phyloP scores from a whole-genome alignment of 768 basidiomycete genomes.

The Russula sp. region DNA sequence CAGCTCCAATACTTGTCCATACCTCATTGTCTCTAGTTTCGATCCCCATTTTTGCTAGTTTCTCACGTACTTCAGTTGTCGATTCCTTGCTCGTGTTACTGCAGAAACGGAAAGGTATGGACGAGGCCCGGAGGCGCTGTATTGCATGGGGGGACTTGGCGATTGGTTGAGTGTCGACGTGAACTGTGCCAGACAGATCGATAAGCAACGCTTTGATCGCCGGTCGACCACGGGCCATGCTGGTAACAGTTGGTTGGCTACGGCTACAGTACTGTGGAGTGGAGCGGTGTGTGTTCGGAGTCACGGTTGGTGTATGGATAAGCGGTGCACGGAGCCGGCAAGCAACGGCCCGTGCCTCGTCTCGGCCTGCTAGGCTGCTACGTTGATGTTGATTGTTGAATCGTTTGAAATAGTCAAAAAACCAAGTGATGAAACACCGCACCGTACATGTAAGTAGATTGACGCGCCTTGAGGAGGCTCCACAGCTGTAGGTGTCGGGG shows the following conservation, averaged over 20 bases:
- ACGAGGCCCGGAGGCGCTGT: constrained; percentile 34
- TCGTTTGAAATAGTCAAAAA: no score
- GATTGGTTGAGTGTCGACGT: constrained; percentile 51
- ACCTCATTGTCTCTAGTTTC: constrained; percentile 44
- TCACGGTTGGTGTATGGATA: neutral
- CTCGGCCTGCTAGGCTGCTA: no score
- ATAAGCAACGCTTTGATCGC: constrained; percentile 53
- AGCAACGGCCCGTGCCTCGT: neutral
- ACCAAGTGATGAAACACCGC: no score
- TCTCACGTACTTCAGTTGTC: constrained; percentile 41
- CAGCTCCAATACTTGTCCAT: constrained; percentile 64
- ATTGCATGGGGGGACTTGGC: constrained; percentile 49
- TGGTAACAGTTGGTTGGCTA: neutral
- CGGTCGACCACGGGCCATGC: constrained; percentile 35
- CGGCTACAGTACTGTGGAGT: no score
- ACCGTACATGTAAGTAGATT: no score
- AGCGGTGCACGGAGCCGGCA: no score
- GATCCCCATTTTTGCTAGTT: constrained; percentile 51
- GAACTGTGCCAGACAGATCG: constrained; percentile 67
- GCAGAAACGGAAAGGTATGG: constrained; percentile 52
- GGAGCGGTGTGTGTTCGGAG: neutral
- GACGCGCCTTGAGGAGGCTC: no score
- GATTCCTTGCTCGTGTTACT: constrained; percentile 72
- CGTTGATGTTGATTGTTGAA: neutral
- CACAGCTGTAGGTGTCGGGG: no score